Evolutionary conservation across 129 eudicot genomes (phyloP), one percentile per base, ranked within the genome.

Genomic region (Erigeron canadensis): DNA sequence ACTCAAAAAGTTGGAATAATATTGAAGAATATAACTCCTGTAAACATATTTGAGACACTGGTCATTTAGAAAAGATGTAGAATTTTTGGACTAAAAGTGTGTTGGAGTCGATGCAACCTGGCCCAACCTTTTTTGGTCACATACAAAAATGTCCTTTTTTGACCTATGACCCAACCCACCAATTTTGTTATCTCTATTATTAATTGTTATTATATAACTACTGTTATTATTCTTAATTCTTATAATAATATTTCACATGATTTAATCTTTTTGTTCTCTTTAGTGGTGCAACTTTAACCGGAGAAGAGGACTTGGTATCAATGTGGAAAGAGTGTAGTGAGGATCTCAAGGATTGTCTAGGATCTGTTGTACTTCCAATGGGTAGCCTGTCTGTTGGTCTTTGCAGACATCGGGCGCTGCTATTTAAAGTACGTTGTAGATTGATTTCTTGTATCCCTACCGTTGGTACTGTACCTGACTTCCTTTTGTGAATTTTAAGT

Each of bases 321-420:
- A 72, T 77, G 69, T 91, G 97, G 97, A 86, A 82, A 67, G 92
- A 84, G 70, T 75, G 86, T 80, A 86, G 85, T 76, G 81, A 83
- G 54, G 87, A 80, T 65, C 82, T 87, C 22, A 88, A 88, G 80
- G 89, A 88, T 64, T 82, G 92, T 71, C 69, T 91, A 66, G 88
- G 92, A 21, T 91, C 97, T 55, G 75, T 88, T 70, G 95, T 91
- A 69, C 89, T 91, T 69, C 97, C 97, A 19, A 71, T 91, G 82
- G 97, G 97, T 28, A 84, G 89, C 72, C 79, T 91, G 22, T 84
- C 91, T 56, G 79, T 84, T 73, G 97, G 97, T 41, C 84, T 86
- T 21, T 91, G 97, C 69, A 82, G 89, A 73, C 97, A 91, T 50
- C 92, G 97, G 10, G 82, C 92, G 1, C 65, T 91, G 77, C 80